Evolutionary conservation across 257 asterid species (phyloP).

Genomic region (Datura wrightii): DNA sequence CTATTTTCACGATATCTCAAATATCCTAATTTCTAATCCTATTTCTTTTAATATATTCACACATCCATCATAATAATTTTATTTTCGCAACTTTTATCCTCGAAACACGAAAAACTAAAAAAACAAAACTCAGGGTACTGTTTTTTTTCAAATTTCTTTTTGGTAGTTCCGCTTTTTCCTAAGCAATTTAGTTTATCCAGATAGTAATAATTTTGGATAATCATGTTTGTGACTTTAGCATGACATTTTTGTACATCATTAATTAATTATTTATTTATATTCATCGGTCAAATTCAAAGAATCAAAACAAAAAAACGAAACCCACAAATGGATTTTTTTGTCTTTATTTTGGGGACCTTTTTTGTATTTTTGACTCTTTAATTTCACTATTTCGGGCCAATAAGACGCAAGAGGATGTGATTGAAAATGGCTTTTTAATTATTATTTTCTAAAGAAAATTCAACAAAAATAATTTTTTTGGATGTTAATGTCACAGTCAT

Average conservation of each 20-base stretch:
- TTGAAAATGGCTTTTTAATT: not conserved
- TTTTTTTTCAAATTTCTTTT: too few species aligned
- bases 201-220: not conserved
- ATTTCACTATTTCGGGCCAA: not conserved
- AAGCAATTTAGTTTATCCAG: not conserved
- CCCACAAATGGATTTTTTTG: not conserved
- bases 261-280: not conserved
- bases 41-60: too few species aligned
- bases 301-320: not conserved
- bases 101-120: too few species aligned
- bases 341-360: not conserved
- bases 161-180: too few species aligned
- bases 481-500: not conserved
- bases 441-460: not conserved
- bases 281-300: not conserved
- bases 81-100: too few species aligned
- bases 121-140: too few species aligned
- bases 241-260: not conserved
- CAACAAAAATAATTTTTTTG: not conserved
- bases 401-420: not conserved
- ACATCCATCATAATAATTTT: too few species aligned
- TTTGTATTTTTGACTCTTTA: not conserved
- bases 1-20: too few species aligned
- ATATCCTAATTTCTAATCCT: too few species aligned
- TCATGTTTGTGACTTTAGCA: constrained; percentile 4